Percentiles rank a stretch among this genome's conserved stretches.
These are phyloP conservation scores for Yamadazyma nakazawae DNA, from an alignment of 805 yeast genomes.

Conservation along the genomic window DNA sequence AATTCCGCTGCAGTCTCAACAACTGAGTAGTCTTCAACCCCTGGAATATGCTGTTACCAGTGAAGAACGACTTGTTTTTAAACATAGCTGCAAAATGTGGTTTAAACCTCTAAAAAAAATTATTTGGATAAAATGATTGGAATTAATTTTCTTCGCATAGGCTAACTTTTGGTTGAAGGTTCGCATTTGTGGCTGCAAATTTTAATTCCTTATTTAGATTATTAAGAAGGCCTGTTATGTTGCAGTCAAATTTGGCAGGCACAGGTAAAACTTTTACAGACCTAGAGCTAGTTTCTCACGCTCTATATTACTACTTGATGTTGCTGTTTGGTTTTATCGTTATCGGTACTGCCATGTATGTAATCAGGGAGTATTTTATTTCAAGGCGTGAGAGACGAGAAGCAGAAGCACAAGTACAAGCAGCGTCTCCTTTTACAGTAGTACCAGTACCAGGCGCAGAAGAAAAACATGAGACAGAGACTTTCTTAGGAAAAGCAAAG, in stretches of 20 bases:
- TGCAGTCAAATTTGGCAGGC: constrained; percentile 1
- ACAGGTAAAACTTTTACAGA: constrained; percentile 4
- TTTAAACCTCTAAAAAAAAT: background rate
- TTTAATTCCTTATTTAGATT: background rate
- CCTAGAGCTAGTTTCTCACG: constrained; percentile 23
- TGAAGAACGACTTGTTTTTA: constrained; percentile 56
- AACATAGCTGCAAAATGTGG: constrained; percentile 29
- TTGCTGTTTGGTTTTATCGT: constrained; percentile 21
- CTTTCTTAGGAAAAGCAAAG: too few relatives aligned
- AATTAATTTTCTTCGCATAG: constrained; percentile 1
- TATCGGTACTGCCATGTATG: constrained; percentile 21
- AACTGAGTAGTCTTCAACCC: constrained; percentile 14
- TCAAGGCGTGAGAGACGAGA: constrained; percentile 8
- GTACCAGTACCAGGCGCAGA: background rate
- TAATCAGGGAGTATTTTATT: constrained; percentile 21
- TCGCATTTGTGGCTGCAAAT: constrained; percentile 10
- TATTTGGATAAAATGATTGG: background rate
- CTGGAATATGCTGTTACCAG: constrained; percentile 49
- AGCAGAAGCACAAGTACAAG: background rate
- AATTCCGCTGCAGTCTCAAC: constrained; percentile 8
- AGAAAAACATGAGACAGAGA: background rate
- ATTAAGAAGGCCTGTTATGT: background rate
- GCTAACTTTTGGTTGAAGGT: background rate
- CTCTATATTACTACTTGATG: constrained; percentile 23
- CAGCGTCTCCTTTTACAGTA: background rate